phyloP scores from a whole-genome alignment of 108 stramenopile genomes.

The Cyclotella choctawhatcheeana region DNA sequence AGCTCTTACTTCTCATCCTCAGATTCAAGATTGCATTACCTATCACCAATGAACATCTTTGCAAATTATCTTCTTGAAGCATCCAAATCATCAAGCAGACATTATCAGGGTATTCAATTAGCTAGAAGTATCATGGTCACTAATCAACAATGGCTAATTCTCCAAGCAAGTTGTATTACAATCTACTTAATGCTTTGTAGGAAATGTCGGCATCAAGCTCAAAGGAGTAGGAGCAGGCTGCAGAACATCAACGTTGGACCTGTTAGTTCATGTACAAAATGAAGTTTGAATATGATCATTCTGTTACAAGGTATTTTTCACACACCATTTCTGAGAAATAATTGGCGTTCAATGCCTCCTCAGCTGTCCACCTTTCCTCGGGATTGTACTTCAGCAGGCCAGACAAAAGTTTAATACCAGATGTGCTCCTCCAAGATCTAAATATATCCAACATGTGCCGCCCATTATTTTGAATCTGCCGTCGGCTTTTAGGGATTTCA shows the following conservation, averaged over 20 bases:
- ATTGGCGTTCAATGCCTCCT: slow-evolving; percentile 48
- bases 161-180: no score
- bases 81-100: no score
- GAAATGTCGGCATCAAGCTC: slow-evolving; percentile 51
- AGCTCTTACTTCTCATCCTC: no score
- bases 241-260: background rate
- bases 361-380: slow-evolving; percentile 58
- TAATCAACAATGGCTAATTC: no score
- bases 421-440: slow-evolving; percentile 32
- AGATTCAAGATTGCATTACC: no score
- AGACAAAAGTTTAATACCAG: slow-evolving; percentile 59
- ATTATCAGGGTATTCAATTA: no score
- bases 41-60: no score
- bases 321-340: slow-evolving; percentile 53
- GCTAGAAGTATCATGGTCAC: no score
- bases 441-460: slow-evolving; percentile 38
- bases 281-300: no score
- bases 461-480: slow-evolving; percentile 31
- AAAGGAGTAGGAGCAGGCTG: slow-evolving; percentile 46
- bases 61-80: no score
- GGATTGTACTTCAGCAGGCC: slow-evolving; percentile 64
- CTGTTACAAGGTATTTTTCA: background rate
- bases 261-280: background rate
- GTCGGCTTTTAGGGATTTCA: slow-evolving; percentile 48
- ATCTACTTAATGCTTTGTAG: slow-evolving; percentile 48